Evolutionary conservation across 1,139 yeast species (phyloP).

Genomic region (Blastobotrys proliferans): DNA sequence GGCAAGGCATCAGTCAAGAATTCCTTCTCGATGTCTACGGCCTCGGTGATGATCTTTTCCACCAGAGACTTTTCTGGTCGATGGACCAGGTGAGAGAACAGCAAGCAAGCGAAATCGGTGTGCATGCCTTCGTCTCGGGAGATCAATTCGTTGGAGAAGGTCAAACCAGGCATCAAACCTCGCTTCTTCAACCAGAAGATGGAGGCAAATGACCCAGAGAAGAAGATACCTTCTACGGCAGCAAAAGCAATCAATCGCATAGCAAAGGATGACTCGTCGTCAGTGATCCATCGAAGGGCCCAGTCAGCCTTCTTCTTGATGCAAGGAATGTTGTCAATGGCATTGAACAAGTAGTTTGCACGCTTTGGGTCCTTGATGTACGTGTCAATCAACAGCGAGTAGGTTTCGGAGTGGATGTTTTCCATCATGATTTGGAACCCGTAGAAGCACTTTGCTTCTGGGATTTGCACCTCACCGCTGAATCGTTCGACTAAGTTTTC

Average conservation of each 20-base stretch:
- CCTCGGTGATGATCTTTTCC: conserved; percentile 85
- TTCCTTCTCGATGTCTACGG: conserved; percentile 90
- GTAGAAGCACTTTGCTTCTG: conserved; percentile 98
- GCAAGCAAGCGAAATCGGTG: conserved; percentile 95
- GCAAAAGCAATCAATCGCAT: conserved; percentile 98
- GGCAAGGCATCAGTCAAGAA: conserved; percentile 94
- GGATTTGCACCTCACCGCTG: conserved; percentile 93
- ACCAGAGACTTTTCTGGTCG: conserved; percentile 79
- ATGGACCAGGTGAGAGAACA: conserved; percentile 87
- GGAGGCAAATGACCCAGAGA: conserved; percentile 96
- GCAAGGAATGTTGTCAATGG: conserved; percentile 90
- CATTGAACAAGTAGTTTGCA: conserved; percentile 82
- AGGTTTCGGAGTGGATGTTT: conserved; percentile 96
- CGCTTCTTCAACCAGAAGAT: conserved; percentile 97
- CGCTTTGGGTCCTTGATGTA: conserved; percentile 94
- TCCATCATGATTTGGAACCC: conserved; percentile 99
- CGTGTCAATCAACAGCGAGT: conserved; percentile 88
- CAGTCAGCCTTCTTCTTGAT: conserved; percentile 96
- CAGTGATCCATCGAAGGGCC: conserved; percentile 95
- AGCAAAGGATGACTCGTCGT: conserved; percentile 79
- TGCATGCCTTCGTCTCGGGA: conserved; percentile 98
- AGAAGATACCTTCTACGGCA: conserved; percentile 98
- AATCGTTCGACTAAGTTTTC: conserved; percentile 96
- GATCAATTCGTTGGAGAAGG: conserved; percentile 93
- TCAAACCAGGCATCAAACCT: conserved; percentile 97